phyloP scores from a whole-genome alignment of 768 basidiomycete genomes.

The Suillus tomentosus region DNA sequence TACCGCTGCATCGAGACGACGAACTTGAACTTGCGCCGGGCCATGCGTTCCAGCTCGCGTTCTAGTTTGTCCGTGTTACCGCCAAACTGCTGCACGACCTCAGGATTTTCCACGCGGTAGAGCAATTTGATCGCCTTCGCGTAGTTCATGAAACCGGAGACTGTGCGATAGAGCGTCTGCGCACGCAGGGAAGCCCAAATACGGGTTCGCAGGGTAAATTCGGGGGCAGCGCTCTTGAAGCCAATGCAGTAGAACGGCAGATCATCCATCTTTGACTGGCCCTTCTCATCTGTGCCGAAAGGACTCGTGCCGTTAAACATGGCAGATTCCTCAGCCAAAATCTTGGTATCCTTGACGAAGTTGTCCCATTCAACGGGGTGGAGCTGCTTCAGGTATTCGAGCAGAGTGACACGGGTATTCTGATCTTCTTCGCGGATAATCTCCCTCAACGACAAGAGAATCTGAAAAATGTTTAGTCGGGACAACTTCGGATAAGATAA shows the following conservation, averaged over 20 bases:
- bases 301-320: slow-evolving; percentile 79
- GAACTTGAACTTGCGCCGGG: slow-evolving; percentile 98
- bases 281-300: slow-evolving; percentile 80
- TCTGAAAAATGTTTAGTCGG: slow-evolving; percentile 46
- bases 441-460: slow-evolving; percentile 92
- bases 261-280: slow-evolving; percentile 81
- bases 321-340: slow-evolving; percentile 92
- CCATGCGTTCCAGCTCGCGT: slow-evolving; percentile 96
- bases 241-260: slow-evolving; percentile 98
- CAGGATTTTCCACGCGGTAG: slow-evolving; percentile 99
- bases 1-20: slow-evolving; percentile 99
- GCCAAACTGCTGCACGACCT: slow-evolving; percentile 95
- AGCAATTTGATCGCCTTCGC: slow-evolving; percentile 98
- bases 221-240: slow-evolving; percentile 98
- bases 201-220: slow-evolving; percentile 96
- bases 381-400: slow-evolving; percentile 98
- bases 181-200: slow-evolving; percentile 99
- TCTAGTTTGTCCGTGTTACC: slow-evolving; percentile 98
- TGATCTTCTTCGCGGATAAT: slow-evolving; percentile 99
- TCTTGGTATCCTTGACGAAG: slow-evolving; percentile 99
- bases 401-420: slow-evolving; percentile 92
- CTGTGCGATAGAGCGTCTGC: slow-evolving; percentile 97
- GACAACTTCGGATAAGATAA: slow-evolving; percentile 6
- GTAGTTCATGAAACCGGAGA: slow-evolving; percentile 99
- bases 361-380: slow-evolving; percentile 99